These are phyloP conservation scores for Boletus subparvulus DNA, from an alignment of 768 basidiomycete genomes.

Conservation along the genomic window DNA sequence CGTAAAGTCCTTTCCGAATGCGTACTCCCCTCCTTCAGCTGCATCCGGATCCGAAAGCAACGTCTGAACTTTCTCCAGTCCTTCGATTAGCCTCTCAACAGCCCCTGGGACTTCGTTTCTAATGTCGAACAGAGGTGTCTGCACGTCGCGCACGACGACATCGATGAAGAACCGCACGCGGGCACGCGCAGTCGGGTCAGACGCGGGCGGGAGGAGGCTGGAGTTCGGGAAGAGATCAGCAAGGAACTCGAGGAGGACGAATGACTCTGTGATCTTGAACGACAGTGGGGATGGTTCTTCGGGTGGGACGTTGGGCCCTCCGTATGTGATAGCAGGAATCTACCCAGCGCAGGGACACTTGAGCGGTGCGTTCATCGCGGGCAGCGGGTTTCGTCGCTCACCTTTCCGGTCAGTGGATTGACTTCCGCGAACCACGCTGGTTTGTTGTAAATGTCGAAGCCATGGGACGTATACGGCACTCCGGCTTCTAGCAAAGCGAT, in stretches of 20 bases:
- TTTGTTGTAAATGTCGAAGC: slow-evolving; percentile 61
- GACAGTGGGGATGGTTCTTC: slow-evolving; percentile 58
- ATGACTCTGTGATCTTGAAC: slow-evolving; percentile 61
- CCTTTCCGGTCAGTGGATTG: slow-evolving; percentile 61
- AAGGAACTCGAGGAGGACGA: slow-evolving; percentile 62
- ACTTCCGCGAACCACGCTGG: slow-evolving; percentile 66
- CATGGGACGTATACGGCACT: slow-evolving; percentile 45
- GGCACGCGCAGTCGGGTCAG: slow-evolving; percentile 54
- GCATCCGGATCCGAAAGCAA: slow-evolving; percentile 33
- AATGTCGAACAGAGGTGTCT: slow-evolving; percentile 35
- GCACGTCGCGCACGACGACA: slow-evolving; percentile 43
- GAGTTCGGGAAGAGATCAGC: slow-evolving; percentile 55
- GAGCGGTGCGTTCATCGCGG: neutral
- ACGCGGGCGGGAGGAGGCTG: slow-evolving; percentile 42
- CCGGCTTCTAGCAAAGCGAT: slow-evolving; percentile 58
- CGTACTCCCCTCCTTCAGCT: slow-evolving; percentile 42
- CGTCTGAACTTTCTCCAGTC: slow-evolving; percentile 2
- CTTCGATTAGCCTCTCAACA: neutral
- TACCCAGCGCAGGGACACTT: slow-evolving; percentile 9
- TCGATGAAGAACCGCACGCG: slow-evolving; percentile 63
- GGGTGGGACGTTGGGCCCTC: slow-evolving; percentile 52
- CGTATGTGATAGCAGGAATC: slow-evolving; percentile 61
- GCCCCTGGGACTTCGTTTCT: slow-evolving; percentile 17
- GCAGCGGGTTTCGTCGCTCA: slow-evolving; percentile 16
- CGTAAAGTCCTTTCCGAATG: slow-evolving; percentile 45